Conservation (phyloP, 495 filamentous ascomycete genomes). For the Cudoniella acicularis region DNA sequence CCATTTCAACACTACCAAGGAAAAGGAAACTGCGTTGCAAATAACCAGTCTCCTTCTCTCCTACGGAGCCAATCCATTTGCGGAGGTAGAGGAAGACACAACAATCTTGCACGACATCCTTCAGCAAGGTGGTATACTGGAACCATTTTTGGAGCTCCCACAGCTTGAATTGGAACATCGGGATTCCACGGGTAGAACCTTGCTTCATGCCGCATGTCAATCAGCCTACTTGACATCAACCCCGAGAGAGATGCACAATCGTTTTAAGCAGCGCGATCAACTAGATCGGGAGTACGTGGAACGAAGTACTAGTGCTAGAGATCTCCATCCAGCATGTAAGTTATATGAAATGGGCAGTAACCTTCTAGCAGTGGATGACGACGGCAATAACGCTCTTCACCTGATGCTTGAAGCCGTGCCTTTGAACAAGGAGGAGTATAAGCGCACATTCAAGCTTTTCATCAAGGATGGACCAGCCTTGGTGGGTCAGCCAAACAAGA, state of each 20-base stretch:
- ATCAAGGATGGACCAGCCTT: not conserved
- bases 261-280: not conserved
- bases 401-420: not conserved
- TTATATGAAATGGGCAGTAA: not conserved
- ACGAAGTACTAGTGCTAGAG: not conserved
- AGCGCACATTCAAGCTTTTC: not conserved
- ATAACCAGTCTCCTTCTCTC: conserved; percentile 3
- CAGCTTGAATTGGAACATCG: not conserved
- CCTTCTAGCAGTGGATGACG: not conserved
- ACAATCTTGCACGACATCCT: conserved; percentile 3
- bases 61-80: not conserved
- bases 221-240: not conserved
- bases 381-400: not conserved
- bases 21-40: not conserved
- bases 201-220: conserved; percentile 4
- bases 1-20: not conserved
- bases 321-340: not conserved
- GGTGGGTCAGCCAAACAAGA: not conserved
- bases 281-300: not conserved
- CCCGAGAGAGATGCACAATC: not conserved
- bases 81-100: not conserved
- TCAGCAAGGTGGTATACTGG: not conserved
- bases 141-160: conserved; percentile 5
- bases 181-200: not conserved
- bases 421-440: not conserved